phyloP scores from a whole-genome alignment of 495 filamentous ascomycete species.

The Podospora sp. region DNA sequence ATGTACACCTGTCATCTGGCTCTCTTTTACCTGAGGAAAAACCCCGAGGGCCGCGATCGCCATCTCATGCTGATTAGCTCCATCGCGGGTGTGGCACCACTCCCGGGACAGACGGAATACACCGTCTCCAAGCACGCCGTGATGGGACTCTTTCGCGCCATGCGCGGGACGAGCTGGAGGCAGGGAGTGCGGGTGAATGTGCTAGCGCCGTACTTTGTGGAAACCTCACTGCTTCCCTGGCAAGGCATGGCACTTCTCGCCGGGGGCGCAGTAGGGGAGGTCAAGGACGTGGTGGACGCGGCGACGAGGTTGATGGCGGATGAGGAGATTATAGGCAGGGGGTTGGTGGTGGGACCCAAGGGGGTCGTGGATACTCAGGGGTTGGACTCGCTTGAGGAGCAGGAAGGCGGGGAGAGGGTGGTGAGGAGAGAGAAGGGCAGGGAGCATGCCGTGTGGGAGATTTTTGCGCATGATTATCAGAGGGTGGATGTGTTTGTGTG shows the following conservation, averaged over 20 bases:
- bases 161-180: constrained; percentile 51
- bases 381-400: constrained; percentile 1
- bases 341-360: constrained; percentile 57
- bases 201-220: constrained; percentile 67
- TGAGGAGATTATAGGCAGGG: constrained; percentile 52
- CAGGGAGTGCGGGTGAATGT: constrained; percentile 61
- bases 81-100: constrained; percentile 52
- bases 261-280: constrained; percentile 52
- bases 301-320: constrained; percentile 49
- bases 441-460: constrained; percentile 51
- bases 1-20: constrained; percentile 69
- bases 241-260: constrained; percentile 52
- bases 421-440: constrained; percentile 1
- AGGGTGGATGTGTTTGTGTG: constrained; percentile 54
- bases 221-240: constrained; percentile 58
- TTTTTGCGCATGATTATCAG: constrained; percentile 61
- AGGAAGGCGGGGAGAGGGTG: neutral
- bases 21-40: constrained; percentile 55
- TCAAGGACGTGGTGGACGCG: constrained; percentile 53
- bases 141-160: constrained; percentile 61
- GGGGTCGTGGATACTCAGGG: constrained; percentile 34
- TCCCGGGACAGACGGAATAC: constrained; percentile 57
- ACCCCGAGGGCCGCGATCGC: constrained; percentile 44
- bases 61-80: constrained; percentile 60
- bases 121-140: constrained; percentile 65